Base-by-base conservation (phyloP, 495 filamentous ascomycete species). In the Tetracladium setigerum region DNA sequence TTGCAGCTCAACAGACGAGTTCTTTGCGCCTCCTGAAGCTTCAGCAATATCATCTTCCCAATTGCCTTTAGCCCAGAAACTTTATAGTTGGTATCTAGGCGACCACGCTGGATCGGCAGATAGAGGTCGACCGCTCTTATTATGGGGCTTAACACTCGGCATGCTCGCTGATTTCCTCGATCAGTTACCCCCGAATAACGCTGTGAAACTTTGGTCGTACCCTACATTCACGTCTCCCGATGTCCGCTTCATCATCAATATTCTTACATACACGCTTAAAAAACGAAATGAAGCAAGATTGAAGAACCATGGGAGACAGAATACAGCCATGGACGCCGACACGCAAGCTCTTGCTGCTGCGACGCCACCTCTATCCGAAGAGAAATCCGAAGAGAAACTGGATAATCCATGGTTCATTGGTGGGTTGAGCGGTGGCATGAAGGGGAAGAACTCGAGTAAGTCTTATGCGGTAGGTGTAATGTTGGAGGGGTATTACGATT, bases 121-220 rank as follows among this genome's bases (percentile, higher is more conserved):
- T 30, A 58, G 46, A 17, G 62, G 65, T 18, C 70, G 64, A 16
- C 77, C 82, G 6, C 67, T 90, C 12, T 62, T 87, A 4, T 75
- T 89, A 1, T 90, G 86, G 86, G 86, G 86, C 0, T 60, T 90
- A 14, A 88, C 86, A 0, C 69, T 88, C 4, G 83, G 83, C 6
- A 74, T 90, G 22, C 52, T 87, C 27, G 75, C 78, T 19, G 86
- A 90, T 62, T 82, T 89, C 51, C 67, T 88, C 33, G 81, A 87
- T 40, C 71, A 83, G 59, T 66, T 87, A 11, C 83, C 83, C 5
- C 76, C 78, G 11, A 69, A 82, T 49, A 78, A 74, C 24, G 73
- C 80, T 0, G 66, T 84, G 5, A 64, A 74, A 35, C 47, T 84
- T 22, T 89, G 83, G 83, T 70, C 71, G 15, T 87, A 83, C 57